Conservation (phyloP, 257 asterid genomes). For the Nicotiana knightiana region DNA sequence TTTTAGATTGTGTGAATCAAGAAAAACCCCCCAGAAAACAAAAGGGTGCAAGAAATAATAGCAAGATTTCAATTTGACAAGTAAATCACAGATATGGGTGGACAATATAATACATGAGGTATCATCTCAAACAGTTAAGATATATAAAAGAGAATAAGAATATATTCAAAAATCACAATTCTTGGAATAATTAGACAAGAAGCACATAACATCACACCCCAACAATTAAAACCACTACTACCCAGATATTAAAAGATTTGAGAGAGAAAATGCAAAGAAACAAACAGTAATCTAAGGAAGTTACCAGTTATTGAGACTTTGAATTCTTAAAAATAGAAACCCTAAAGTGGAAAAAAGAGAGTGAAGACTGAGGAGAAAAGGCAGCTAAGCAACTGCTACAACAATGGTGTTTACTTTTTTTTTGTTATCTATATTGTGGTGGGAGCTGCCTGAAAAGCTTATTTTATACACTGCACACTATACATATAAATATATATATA, state of each 20-base stretch:
- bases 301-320: slow-evolving; percentile 28
- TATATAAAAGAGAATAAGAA: slow-evolving; percentile 17
- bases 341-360: slow-evolving; percentile 21
- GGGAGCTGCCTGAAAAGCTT: slow-evolving; percentile 33
- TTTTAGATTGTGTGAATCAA: slow-evolving; percentile 11
- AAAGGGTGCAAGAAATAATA: slow-evolving; percentile 22
- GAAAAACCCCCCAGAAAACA: slow-evolving; percentile 15
- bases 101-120: slow-evolving; percentile 17
- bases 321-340: slow-evolving; percentile 27
- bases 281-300: neutral
- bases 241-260: slow-evolving; percentile 21
- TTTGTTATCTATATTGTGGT: slow-evolving; percentile 31
- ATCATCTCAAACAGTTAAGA: slow-evolving; percentile 14
- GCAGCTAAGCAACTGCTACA: slow-evolving; percentile 18
- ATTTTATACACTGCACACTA: slow-evolving; percentile 24
- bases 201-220: slow-evolving; percentile 13
- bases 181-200: slow-evolving; percentile 8
- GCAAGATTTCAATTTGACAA: slow-evolving; percentile 29
- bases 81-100: slow-evolving; percentile 20
- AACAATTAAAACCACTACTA: slow-evolving; percentile 28
- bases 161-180: slow-evolving; percentile 40
- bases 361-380: neutral
- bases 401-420: slow-evolving; percentile 12
- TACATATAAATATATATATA: neutral
- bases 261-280: slow-evolving; percentile 22